phyloP scores from a whole-genome alignment of 768 basidiomycete genomes.

The Hebeloma cylindrosporum region DNA sequence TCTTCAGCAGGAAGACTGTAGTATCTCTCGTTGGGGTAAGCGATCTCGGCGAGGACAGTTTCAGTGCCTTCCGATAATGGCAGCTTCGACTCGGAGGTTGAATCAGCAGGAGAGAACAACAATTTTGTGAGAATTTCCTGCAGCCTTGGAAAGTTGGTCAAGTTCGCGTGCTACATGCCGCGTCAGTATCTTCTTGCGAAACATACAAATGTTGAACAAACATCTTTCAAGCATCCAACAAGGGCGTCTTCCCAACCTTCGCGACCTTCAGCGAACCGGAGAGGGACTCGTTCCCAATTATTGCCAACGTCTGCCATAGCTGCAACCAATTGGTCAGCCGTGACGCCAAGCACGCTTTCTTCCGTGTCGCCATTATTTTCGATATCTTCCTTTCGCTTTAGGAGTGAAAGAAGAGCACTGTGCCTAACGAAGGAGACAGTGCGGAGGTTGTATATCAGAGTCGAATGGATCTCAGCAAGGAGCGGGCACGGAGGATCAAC shows the following conservation, averaged over 20 bases:
- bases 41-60: constrained; percentile 38
- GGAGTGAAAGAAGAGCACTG: constrained; percentile 68
- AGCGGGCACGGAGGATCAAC: constrained; percentile 71
- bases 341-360: constrained; percentile 50
- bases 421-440: constrained; percentile 78
- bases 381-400: constrained; percentile 44
- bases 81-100: constrained; percentile 47
- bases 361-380: constrained; percentile 43
- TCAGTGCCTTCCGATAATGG: constrained; percentile 42
- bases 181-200: constrained; percentile 4
- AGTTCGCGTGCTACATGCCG: constrained; percentile 64
- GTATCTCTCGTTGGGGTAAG: constrained; percentile 70
- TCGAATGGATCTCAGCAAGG: constrained; percentile 85
- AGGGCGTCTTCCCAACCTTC: constrained; percentile 92
- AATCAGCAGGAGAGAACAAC: constrained; percentile 63
- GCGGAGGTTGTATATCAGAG: constrained; percentile 85
- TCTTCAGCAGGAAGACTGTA: constrained; percentile 69
- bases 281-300: constrained; percentile 80
- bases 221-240: constrained; percentile 86
- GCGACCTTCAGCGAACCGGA: constrained; percentile 71
- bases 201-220: constrained; percentile 42
- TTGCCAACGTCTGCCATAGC: constrained; percentile 82
- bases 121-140: constrained; percentile 70
- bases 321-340: constrained; percentile 59
- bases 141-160: constrained; percentile 69